A percentile compares a stretch with the other conserved stretches of the same genome.
Conservation (phyloP, 495 filamentous ascomycete species). For the Aspergillus avenaceus region DNA sequence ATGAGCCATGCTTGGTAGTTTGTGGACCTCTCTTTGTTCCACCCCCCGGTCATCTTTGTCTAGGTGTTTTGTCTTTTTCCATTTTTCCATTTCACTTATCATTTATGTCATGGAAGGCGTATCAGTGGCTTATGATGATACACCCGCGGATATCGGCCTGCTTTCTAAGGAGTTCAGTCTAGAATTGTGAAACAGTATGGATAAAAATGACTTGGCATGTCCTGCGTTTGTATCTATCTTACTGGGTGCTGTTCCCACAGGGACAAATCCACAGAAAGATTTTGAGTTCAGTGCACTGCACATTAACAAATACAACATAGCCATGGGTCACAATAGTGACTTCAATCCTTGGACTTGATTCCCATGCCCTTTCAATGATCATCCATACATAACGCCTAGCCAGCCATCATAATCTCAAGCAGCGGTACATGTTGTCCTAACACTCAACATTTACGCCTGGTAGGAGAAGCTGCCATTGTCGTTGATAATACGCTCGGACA, state of each 20-base stretch:
- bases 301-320: too few species aligned
- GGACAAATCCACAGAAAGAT: too few species aligned
- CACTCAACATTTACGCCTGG: slow-evolving; percentile 6
- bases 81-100: neutral
- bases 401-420: neutral
- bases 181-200: too few species aligned
- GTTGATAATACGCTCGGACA: slow-evolving; percentile 41
- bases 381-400: neutral
- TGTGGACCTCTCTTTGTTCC: neutral
- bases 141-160: neutral
- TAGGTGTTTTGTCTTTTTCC: neutral
- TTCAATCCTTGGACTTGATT: too few species aligned
- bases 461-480: slow-evolving; percentile 30
- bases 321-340: too few species aligned
- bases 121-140: too few species aligned
- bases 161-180: neutral
- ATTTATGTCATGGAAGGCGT: too few species aligned
- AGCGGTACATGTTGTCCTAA: neutral
- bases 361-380: too few species aligned
- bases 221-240: too few species aligned
- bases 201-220: too few species aligned
- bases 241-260: neutral
- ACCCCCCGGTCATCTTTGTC: neutral
- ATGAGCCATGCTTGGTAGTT: slow-evolving; percentile 26
- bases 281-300: too few species aligned